These are phyloP conservation scores for Sporothrix curviconia DNA, from an alignment of 2,329 filamentous ascomycete genomes.

Conservation along the genomic window DNA sequence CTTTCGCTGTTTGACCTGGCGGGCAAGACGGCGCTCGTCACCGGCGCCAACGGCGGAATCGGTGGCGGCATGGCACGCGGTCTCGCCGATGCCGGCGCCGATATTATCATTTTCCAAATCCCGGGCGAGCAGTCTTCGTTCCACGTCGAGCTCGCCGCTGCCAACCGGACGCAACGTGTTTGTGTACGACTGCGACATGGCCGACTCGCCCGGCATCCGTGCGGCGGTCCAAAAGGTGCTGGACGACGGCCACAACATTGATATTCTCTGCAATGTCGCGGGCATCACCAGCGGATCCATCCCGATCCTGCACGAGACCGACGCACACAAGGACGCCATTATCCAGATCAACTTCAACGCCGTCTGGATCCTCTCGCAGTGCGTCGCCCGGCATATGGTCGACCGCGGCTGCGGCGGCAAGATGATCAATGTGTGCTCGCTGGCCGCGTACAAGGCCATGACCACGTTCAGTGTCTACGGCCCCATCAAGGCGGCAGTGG, in stretches of 20 bases:
- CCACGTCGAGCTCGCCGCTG: not conserved
- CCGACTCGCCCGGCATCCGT: not conserved
- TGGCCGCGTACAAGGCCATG: conserved; percentile 17
- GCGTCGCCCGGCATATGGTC: conserved; percentile 16
- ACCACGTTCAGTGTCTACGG: conserved; percentile 19
- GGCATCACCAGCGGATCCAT: conserved; percentile 18
- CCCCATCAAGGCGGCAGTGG: conserved; percentile 18
- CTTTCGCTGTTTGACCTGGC: not conserved
- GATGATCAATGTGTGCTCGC: conserved; percentile 20
- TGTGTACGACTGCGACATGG: not conserved
- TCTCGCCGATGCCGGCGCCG: not conserved
- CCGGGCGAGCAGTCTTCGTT: not conserved
- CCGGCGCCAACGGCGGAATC: not conserved
- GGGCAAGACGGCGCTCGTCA: not conserved
- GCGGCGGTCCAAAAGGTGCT: not conserved
- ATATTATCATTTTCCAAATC: not conserved
- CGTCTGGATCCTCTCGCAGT: conserved; percentile 17
- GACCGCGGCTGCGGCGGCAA: conserved; percentile 16
- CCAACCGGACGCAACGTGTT: not conserved
- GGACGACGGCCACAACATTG: not conserved
- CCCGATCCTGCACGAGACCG: conserved; percentile 16
- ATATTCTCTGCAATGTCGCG: conserved; percentile 19
- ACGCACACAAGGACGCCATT: conserved; percentile 16
- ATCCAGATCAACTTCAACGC: conserved; percentile 17
- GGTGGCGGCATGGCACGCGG: not conserved